Base-by-base conservation (phyloP, 768 basidiomycete species). In the Melanogaster broomeanus region DNA sequence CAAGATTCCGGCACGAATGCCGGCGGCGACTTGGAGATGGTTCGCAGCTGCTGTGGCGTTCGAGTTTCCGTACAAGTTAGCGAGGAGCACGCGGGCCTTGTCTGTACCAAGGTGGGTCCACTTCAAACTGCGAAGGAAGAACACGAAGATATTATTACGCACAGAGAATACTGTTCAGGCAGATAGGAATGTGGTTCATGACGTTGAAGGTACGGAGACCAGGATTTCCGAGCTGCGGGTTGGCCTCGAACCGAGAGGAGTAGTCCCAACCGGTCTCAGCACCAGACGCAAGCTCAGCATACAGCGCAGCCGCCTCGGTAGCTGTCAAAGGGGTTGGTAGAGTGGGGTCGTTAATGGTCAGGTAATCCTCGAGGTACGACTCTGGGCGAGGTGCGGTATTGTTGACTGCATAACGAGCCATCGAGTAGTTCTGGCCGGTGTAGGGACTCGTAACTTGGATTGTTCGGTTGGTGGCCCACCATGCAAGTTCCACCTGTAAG, bases 331-430 rank as follows among this genome's bases (percentile, higher is more conserved):
- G 69, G 2, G 82, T 75, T 19, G 68, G 66, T 19, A 81, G 64
- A 0, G 72, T 72, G 2, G 86, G 81, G 48, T 83, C 87, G 51
- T 92, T 82, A n/a, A 81, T 87, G 0, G 90, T 91, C 15, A 70
- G 59, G 59, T 91, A 96, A 71, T 97, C 95, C 80, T 74, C 73
- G 18, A 84, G 65, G 61, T 88, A 89, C 0, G 87, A 91, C 73
- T 98, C 95, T 0, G 94, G 95, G 11, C 94, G 78, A 34, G 94
- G 95, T 2, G 92, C 93, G 15, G 73, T 85, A 65, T 93, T 96
- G 58, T 77, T 84, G 0, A 93, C 95, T 9, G 79, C 72, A 61
- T 92, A 97, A 42, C 72, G 87, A 33, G 82, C 80, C 68, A 97
- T 76, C 12, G 76, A 69, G 68, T 88, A 80, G 0, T 79, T 88